A percentile compares a stretch with the other conserved stretches of the same genome.
phyloP scores from a whole-genome alignment of 345 rosid species.

The Pistacia integerrima region DNA sequence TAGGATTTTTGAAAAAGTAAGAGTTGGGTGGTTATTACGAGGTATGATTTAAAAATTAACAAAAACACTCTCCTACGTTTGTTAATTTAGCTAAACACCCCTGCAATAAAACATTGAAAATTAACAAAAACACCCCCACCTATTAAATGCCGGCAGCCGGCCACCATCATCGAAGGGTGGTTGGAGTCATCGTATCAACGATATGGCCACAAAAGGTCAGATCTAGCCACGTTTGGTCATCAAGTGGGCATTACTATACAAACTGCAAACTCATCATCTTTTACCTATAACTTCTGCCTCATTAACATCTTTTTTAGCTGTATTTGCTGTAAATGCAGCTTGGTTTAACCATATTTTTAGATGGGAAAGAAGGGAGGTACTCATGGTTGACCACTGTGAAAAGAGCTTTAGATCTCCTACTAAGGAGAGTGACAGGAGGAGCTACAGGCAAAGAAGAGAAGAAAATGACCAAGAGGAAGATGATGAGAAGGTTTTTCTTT shows the following conservation, averaged over 20 bases:
- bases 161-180: too few relatives aligned
- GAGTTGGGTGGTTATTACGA: too few relatives aligned
- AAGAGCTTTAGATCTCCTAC: constrained; percentile 89
- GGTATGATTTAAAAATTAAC: too few relatives aligned
- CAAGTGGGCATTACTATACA: constrained; percentile 18
- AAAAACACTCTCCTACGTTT: too few relatives aligned
- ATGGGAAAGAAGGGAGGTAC: constrained; percentile 80
- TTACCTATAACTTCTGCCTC: constrained; percentile 9
- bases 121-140: too few relatives aligned
- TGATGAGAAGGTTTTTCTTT: constrained; percentile 61
- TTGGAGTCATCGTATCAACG: too few relatives aligned
- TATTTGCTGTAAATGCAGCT: constrained; percentile 31
- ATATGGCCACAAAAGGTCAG: too few relatives aligned
- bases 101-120: too few relatives aligned
- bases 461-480: constrained; percentile 42
- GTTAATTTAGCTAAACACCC: too few relatives aligned
- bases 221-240: too few relatives aligned
- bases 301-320: constrained; percentile 12
- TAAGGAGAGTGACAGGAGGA: constrained; percentile 53
- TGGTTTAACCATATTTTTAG: constrained; percentile 12
- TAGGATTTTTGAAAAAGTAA: too few relatives aligned
- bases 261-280: constrained; percentile 14
- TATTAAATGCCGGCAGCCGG: too few relatives aligned
- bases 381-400: constrained; percentile 91
- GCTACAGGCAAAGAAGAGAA: constrained; percentile 33